Evolutionary conservation across 192 early-diverging fungal genomes (phyloP).

Genomic region (Umbelopsis sp.): DNA sequence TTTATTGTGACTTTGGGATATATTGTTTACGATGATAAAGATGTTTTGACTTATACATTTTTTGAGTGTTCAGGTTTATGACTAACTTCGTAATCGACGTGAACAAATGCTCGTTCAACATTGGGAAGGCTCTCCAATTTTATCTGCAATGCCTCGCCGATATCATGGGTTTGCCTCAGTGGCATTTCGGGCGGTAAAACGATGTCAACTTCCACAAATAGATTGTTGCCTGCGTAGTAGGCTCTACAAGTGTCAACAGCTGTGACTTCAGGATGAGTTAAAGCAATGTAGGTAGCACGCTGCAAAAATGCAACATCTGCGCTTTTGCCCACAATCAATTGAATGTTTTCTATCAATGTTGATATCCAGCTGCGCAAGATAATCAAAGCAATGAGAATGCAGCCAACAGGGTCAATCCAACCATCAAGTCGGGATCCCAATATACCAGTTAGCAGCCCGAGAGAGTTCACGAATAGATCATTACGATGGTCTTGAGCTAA

Average conservation of each 20-base stretch:
- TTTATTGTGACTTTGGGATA: neutral
- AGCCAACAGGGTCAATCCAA: slow-evolving; percentile 78
- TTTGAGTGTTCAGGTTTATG: slow-evolving; percentile 79
- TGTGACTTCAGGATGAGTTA: slow-evolving; percentile 69
- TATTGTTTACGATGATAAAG: neutral
- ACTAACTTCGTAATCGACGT: slow-evolving; percentile 89
- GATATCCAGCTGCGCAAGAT: slow-evolving; percentile 70
- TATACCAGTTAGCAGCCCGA: slow-evolving; percentile 70
- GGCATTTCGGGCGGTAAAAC: slow-evolving; percentile 86
- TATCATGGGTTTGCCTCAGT: slow-evolving; percentile 85
- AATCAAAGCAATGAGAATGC: slow-evolving; percentile 67
- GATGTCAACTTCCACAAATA: slow-evolving; percentile 96
- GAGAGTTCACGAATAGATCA: slow-evolving; percentile 72
- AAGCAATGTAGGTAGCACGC: slow-evolving; percentile 82
- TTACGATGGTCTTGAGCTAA: slow-evolving; percentile 77
- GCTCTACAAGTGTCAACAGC: slow-evolving; percentile 83
- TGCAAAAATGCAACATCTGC: slow-evolving; percentile 83
- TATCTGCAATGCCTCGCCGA: slow-evolving; percentile 87
- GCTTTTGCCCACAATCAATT: slow-evolving; percentile 79
- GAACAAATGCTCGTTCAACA: slow-evolving; percentile 93
- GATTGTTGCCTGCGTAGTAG: slow-evolving; percentile 86
- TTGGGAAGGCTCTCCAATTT: slow-evolving; percentile 83
- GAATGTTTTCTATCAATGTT: slow-evolving; percentile 72
- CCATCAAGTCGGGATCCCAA: slow-evolving; percentile 57
- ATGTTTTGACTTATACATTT: slow-evolving; percentile 8